Evolutionary conservation across 1,284 basidiomycete species (phyloP).

Genomic region (Vanrija humicola): DNA sequence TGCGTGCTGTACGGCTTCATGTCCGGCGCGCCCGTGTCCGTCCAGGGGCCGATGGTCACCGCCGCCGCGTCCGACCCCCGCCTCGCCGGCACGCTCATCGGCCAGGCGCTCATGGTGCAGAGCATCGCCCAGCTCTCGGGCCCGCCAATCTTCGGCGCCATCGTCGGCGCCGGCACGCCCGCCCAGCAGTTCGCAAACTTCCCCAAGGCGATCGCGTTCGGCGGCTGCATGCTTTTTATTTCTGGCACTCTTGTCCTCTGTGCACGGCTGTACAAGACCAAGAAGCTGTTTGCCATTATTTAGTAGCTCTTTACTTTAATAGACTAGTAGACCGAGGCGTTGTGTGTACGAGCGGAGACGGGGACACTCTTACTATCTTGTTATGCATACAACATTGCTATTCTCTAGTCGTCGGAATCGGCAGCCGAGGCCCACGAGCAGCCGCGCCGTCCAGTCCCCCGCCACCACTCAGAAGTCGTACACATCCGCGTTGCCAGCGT

Average conservation of each 20-base stretch:
- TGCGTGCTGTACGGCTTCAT: conserved; percentile 34
- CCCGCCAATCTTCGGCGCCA: conserved; percentile 35
- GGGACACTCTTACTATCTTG: neutral
- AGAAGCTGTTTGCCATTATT: conserved; percentile 14
- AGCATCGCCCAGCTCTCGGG: conserved; percentile 31
- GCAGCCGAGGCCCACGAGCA: no score
- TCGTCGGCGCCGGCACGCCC: conserved; percentile 29
- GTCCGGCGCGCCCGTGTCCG: conserved; percentile 31
- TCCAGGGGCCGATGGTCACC: conserved; percentile 36
- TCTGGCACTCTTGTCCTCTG: conserved; percentile 9
- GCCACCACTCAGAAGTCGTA: conserved; percentile 37
- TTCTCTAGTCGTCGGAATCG: neutral
- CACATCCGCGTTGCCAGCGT: conserved; percentile 25
- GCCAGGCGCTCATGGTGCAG: conserved; percentile 36
- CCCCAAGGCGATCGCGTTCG: conserved; percentile 29
- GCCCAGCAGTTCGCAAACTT: conserved; percentile 22
- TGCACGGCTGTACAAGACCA: conserved; percentile 12
- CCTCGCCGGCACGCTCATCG: conserved; percentile 38
- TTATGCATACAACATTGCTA: conserved; percentile 4
- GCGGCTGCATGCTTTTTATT: conserved; percentile 20
- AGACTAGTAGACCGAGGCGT: neutral
- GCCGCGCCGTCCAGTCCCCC: no score
- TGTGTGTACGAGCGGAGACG: no score
- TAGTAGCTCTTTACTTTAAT: conserved; percentile 1
- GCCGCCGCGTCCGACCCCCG: conserved; percentile 29